Percentiles rank a stretch among this genome's conserved stretches.
Evolutionary conservation across 83 land plant genomes (phyloP).

Genomic region (Thuja plicata): DNA sequence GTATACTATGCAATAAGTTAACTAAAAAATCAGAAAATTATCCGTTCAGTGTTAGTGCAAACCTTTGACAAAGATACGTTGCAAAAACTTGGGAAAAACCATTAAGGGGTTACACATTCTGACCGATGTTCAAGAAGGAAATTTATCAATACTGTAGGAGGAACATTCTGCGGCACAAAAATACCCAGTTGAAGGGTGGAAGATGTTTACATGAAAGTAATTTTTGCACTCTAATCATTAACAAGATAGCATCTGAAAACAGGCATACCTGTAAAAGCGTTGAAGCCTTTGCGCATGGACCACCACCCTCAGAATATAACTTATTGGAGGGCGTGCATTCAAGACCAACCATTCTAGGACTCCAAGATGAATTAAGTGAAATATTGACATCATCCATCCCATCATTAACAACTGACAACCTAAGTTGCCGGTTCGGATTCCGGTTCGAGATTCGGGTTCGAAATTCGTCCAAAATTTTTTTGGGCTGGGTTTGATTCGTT

Average conservation of each 20-base stretch:
- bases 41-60: too few relatives aligned
- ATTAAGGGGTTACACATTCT: neutral
- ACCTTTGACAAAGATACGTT: too few relatives aligned
- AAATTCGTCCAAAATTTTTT: too few relatives aligned
- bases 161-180: slow-evolving; percentile 63
- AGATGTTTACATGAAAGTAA: neutral
- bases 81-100: too few relatives aligned
- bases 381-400: slow-evolving; percentile 17
- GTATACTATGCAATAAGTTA: too few relatives aligned
- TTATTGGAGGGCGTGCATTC: slow-evolving; percentile 9
- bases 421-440: too few relatives aligned
- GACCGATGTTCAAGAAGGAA: slow-evolving; percentile 88
- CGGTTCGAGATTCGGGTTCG: too few relatives aligned
- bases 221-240: neutral
- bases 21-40: too few relatives aligned
- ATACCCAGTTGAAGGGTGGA: slow-evolving; percentile 5
- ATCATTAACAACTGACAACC: slow-evolving; percentile 16
- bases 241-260: neutral
- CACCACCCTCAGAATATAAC: slow-evolving; percentile 12
- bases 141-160: slow-evolving; percentile 76
- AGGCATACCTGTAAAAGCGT: slow-evolving; percentile 19
- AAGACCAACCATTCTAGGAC: slow-evolving; percentile 10
- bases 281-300: slow-evolving; percentile 19
- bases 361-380: slow-evolving; percentile 16
- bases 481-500: too few relatives aligned